These are phyloP conservation scores for Claviceps digitariae DNA, from an alignment of 2,329 filamentous ascomycete species.

Conservation along the genomic window DNA sequence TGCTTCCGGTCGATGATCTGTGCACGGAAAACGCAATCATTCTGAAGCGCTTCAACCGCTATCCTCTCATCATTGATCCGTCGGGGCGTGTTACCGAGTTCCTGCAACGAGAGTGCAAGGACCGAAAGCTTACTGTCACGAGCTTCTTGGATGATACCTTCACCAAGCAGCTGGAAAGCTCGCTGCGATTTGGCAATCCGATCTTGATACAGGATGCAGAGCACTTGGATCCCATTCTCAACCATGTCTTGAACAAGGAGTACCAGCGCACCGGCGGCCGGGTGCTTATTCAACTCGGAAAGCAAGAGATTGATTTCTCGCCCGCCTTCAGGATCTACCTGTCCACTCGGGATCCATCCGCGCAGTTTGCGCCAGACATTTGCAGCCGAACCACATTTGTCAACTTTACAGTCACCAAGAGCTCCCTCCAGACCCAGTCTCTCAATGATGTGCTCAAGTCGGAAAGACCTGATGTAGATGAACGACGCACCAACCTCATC, in stretches of 20 bases:
- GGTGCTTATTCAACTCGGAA: constrained; percentile 94
- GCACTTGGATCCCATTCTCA: constrained; percentile 90
- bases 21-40: constrained; percentile 99
- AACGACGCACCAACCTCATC: constrained; percentile 90
- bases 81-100: constrained; percentile 93
- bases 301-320: constrained; percentile 98
- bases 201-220: constrained; percentile 98
- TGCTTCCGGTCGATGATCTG: constrained; percentile 85
- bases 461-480: constrained; percentile 92
- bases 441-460: constrained; percentile 96
- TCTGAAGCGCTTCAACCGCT: constrained; percentile 93
- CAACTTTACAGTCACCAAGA: constrained; percentile 98
- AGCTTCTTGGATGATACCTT: constrained; percentile 98
- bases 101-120: constrained; percentile 85
- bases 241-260: constrained; percentile 98
- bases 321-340: constrained; percentile 91
- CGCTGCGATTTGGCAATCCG: constrained; percentile 91
- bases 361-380: constrained; percentile 88
- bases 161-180: constrained; percentile 94
- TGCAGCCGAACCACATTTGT: constrained; percentile 98
- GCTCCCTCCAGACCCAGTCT: constrained; percentile 95
- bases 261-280: constrained; percentile 97
- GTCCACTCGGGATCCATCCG: constrained; percentile 90
- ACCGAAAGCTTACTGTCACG: constrained; percentile 85
- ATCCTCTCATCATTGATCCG: constrained; percentile 95